A percentile compares a stretch with the other conserved stretches of the same genome.
Conservation (phyloP, 495 filamentous ascomycete species). For the Parachaetomium inaequale region DNA sequence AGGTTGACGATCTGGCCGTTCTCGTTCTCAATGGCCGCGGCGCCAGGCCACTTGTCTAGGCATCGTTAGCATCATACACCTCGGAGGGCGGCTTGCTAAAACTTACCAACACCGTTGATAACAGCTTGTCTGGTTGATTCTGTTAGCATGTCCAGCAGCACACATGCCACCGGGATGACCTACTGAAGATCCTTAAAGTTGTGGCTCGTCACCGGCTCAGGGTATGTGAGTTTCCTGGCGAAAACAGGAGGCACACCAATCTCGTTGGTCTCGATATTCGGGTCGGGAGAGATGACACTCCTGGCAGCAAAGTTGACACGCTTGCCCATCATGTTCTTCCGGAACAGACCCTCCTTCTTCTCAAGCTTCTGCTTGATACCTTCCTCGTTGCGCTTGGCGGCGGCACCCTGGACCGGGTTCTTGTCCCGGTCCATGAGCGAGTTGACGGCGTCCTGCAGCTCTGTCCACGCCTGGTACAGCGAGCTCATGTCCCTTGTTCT, state of each 20-base stretch:
- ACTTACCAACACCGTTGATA: slow-evolving; percentile 85
- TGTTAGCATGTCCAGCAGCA: neutral
- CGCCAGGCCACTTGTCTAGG: slow-evolving; percentile 84
- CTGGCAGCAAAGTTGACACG: slow-evolving; percentile 97
- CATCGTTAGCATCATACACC: neutral
- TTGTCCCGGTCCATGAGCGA: slow-evolving; percentile 82
- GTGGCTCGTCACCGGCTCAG: slow-evolving; percentile 93
- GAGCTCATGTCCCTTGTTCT: slow-evolving; percentile 40
- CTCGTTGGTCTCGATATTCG: slow-evolving; percentile 97
- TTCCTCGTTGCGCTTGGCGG: slow-evolving; percentile 64
- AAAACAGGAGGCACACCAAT: slow-evolving; percentile 98
- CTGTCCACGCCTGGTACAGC: slow-evolving; percentile 60
- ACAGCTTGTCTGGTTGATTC: slow-evolving; percentile 62
- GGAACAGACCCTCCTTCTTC: slow-evolving; percentile 97
- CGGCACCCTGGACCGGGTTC: slow-evolving; percentile 71
- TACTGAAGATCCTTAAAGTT: slow-evolving; percentile 88
- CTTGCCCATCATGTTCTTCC: slow-evolving; percentile 99
- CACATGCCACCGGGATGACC: neutral
- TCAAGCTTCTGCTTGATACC: slow-evolving; percentile 98
- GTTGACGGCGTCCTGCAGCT: slow-evolving; percentile 87
- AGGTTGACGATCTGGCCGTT: slow-evolving; percentile 87
- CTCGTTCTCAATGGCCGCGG: slow-evolving; percentile 91
- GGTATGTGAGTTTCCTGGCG: slow-evolving; percentile 92
- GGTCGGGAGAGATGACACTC: slow-evolving; percentile 97
- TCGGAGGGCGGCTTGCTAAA: slow-evolving; percentile 61